Conservation (phyloP, 73 alveolate genomes). For the Tetrahymena elliotti region DNA sequence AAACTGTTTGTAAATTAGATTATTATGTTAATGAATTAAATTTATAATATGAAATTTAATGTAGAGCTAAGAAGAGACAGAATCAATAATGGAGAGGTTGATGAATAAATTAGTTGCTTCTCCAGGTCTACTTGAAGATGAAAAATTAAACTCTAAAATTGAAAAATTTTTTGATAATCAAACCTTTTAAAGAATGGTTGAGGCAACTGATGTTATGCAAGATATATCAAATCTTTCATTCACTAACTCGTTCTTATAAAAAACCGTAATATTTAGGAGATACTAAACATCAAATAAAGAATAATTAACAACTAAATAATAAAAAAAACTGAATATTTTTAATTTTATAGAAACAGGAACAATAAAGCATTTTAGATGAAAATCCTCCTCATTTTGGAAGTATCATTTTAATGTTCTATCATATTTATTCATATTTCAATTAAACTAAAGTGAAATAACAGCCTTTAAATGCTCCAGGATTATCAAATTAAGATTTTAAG, state of each 20-base stretch:
- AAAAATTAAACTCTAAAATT: slow-evolving; percentile 56
- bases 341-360: not conserved
- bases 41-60: not conserved
- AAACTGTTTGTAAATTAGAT: not conserved
- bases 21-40: not conserved
- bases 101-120: slow-evolving; percentile 71
- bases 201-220: slow-evolving; percentile 64
- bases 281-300: not conserved
- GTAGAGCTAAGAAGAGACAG: slow-evolving; percentile 58
- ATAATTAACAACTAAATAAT: not conserved
- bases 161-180: slow-evolving; percentile 70
- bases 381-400: not conserved
- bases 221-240: not conserved
- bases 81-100: slow-evolving; percentile 77
- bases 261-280: not conserved
- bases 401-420: not conserved
- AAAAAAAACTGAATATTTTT: not conserved
- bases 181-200: slow-evolving; percentile 82
- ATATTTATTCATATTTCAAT: not conserved
- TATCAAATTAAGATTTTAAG: not conserved
- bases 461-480: not conserved
- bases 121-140: slow-evolving; percentile 67
- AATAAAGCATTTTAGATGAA: not conserved
- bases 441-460: not conserved
- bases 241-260: not conserved